Conservation (phyloP, 2,329 filamentous ascomycete genomes). For the Hypoxylon sp. region DNA sequence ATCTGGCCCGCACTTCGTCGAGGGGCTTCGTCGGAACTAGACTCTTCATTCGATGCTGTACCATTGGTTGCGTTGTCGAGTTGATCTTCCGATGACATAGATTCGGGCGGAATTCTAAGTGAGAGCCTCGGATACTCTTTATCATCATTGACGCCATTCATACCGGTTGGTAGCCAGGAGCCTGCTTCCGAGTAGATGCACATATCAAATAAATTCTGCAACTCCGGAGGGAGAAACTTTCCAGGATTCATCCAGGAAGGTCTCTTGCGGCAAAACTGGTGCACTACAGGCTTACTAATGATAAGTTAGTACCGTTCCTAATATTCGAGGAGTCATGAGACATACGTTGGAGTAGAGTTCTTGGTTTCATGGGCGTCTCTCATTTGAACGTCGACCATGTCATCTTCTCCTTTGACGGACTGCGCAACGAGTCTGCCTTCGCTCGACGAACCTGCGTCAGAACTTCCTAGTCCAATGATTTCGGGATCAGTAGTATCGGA, state of each 20-base stretch:
- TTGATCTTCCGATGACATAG: constrained; percentile 63
- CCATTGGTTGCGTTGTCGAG: constrained; percentile 65
- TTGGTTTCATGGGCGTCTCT: constrained; percentile 68
- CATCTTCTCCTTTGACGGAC: constrained; percentile 90
- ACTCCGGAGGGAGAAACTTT: constrained; percentile 72
- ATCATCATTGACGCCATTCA: constrained; percentile 72
- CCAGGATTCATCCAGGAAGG: constrained; percentile 69
- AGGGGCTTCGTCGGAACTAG: constrained; percentile 66
- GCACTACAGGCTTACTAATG: constrained; percentile 52
- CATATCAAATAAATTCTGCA: constrained; percentile 83
- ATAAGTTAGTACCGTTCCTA: constrained; percentile 44
- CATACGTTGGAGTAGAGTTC: constrained; percentile 53
- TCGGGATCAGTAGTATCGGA: constrained; percentile 76
- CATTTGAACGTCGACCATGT: constrained; percentile 92
- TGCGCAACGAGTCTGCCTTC: constrained; percentile 80
- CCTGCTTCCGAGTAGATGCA: constrained; percentile 73
- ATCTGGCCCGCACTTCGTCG: constrained; percentile 51
- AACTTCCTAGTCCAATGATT: constrained; percentile 75
- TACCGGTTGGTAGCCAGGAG: constrained; percentile 78
- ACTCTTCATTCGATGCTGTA: constrained; percentile 67
- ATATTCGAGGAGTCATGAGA: constrained; percentile 10
- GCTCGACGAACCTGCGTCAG: constrained; percentile 74
- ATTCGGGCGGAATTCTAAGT: constrained; percentile 62
- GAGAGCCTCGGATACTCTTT: constrained; percentile 70
- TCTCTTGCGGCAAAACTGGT: constrained; percentile 65